phyloP scores from a whole-genome alignment of 2,329 filamentous ascomycete species.

The Lachnellula cervina region DNA sequence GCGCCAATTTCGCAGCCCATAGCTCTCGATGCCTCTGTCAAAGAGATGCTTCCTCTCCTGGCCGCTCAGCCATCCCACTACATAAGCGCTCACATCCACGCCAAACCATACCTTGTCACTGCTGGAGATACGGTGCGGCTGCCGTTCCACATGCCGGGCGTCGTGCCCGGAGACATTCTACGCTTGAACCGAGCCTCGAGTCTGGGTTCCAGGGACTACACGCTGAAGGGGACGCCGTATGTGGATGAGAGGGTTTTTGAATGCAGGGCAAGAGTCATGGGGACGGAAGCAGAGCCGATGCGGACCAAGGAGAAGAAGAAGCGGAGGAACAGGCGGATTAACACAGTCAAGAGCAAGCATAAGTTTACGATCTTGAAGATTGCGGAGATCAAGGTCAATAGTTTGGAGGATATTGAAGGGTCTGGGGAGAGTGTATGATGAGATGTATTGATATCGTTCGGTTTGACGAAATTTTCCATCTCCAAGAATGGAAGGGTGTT shows the following conservation, averaged over 20 bases:
- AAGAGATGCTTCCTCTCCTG: conserved; percentile 63
- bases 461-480: background rate
- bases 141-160: conserved; percentile 73
- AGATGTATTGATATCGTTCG: background rate
- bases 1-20: conserved; percentile 24
- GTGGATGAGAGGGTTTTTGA: conserved; percentile 80
- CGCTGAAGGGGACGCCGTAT: conserved; percentile 75
- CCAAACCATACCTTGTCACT: conserved; percentile 73
- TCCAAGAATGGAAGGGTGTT: background rate
- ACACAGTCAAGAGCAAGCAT: conserved; percentile 83
- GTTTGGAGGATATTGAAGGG: conserved; percentile 37
- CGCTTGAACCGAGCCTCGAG: conserved; percentile 80
- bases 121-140: conserved; percentile 70
- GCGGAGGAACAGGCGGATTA: conserved; percentile 67
- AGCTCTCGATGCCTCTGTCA: conserved; percentile 50
- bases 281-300: conserved; percentile 76
- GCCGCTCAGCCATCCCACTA: conserved; percentile 71
- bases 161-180: conserved; percentile 76
- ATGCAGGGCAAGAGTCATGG: conserved; percentile 79
- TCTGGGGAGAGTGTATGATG: conserved; percentile 2
- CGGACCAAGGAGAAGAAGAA: conserved; percentile 77
- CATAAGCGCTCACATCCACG: conserved; percentile 75
- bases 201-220: conserved; percentile 85
- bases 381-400: conserved; percentile 61
- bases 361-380: conserved; percentile 81